Conservation (phyloP, 768 basidiomycete genomes). For the Serendipita sp. region DNA sequence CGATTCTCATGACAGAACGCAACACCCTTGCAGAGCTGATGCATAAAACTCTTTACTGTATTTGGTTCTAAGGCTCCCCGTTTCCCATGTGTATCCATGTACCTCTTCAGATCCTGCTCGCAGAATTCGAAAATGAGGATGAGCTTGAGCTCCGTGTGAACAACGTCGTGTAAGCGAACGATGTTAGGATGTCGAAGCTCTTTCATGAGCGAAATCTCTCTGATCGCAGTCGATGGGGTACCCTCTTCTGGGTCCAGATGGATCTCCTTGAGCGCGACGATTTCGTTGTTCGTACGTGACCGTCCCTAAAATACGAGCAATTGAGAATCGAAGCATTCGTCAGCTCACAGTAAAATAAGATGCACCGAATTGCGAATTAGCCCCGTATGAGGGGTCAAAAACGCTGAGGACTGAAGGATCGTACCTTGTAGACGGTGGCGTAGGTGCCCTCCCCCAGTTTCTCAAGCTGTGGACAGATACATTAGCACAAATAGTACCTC, state of each 20-base stretch:
- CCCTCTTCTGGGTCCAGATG: constrained; percentile 99
- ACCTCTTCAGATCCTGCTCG: constrained; percentile 96
- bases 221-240: constrained; percentile 94
- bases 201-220: constrained; percentile 98
- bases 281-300: constrained; percentile 94
- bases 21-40: constrained; percentile 90
- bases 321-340: not conserved
- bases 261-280: constrained; percentile 97
- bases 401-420: constrained; percentile 8
- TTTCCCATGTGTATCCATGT: constrained; percentile 97
- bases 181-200: constrained; percentile 99
- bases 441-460: constrained; percentile 75
- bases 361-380: not conserved
- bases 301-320: constrained; percentile 44
- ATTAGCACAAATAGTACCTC: not conserved
- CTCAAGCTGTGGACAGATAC: constrained; percentile 45
- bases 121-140: constrained; percentile 98
- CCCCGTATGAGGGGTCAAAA: not conserved
- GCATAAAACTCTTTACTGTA: constrained; percentile 92
- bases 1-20: constrained; percentile 98
- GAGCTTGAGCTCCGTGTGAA: constrained; percentile 95
- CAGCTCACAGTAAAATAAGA: not conserved
- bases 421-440: constrained; percentile 92
- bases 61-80: constrained; percentile 80
- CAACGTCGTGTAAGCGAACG: constrained; percentile 94